These are phyloP conservation scores for Solanum piurae DNA, from an alignment of 257 asterid genomes.

Conservation along the genomic window DNA sequence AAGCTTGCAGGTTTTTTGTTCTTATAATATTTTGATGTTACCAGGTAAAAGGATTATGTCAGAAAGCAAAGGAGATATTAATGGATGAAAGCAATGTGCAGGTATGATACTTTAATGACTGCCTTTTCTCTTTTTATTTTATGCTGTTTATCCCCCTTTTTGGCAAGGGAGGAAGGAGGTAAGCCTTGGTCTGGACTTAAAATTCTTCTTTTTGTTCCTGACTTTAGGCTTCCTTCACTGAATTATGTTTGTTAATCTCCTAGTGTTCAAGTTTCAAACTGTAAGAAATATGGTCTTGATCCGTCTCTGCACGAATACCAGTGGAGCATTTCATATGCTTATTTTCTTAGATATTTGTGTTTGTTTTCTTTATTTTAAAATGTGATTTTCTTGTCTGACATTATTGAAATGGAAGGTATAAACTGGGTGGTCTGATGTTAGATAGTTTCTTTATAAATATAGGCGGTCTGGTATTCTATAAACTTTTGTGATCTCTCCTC, in stretches of 20 bases:
- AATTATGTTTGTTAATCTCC: neutral
- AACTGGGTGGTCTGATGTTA: neutral
- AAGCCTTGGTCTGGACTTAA: neutral
- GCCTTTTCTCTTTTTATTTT: neutral
- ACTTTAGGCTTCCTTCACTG: neutral
- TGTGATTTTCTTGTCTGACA: neutral
- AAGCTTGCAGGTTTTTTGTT: neutral
- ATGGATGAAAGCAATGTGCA: constrained; percentile 77
- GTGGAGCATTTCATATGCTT: neutral
- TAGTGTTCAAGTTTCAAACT: neutral
- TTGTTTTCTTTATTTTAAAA: neutral
- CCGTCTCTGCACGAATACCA: neutral
- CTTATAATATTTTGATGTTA: neutral
- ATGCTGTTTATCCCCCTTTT: neutral
- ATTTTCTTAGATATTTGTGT: neutral
- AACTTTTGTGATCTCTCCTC: neutral
- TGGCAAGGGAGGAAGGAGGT: neutral
- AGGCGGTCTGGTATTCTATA: neutral
- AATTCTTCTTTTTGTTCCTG: neutral
- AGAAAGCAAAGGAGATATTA: constrained; percentile 69
- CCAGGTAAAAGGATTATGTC: constrained; percentile 59
- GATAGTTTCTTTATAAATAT: neutral
- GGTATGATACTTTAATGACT: constrained; percentile 15
- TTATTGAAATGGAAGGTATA: neutral
- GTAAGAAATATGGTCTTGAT: neutral